Evolutionary conservation across 2,329 filamentous ascomycete genomes (phyloP).

Genomic region (Herpotrichia juniperi): DNA sequence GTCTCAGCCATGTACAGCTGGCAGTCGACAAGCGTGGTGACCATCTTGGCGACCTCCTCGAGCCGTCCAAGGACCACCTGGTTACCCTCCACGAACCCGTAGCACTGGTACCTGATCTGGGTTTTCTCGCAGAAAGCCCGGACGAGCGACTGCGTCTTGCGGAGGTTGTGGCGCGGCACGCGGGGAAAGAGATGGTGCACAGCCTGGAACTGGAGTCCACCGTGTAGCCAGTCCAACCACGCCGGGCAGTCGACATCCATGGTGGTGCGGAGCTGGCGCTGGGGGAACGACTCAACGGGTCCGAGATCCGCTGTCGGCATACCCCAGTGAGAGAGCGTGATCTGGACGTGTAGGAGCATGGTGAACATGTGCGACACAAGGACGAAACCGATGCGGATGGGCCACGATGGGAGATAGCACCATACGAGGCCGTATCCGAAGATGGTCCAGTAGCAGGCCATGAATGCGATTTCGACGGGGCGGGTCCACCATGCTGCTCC

Average conservation of each 20-base stretch:
- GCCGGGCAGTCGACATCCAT: constrained; percentile 90
- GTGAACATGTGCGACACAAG: constrained; percentile 81
- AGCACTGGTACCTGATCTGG: constrained; percentile 82
- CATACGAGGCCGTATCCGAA: constrained; percentile 86
- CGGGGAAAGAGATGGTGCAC: constrained; percentile 86
- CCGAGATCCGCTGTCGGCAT: constrained; percentile 92
- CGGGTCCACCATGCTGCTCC: constrained; percentile 84
- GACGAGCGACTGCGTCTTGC: constrained; percentile 75
- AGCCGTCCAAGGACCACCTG: constrained; percentile 78
- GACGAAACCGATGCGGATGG: constrained; percentile 74
- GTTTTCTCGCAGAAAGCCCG: constrained; percentile 83
- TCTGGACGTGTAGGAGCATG: constrained; percentile 84
- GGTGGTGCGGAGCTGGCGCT: constrained; percentile 89
- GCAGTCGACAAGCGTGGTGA: constrained; percentile 58
- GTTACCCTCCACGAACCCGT: constrained; percentile 85
- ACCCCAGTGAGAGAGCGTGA: constrained; percentile 89
- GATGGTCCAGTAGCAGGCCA: constrained; percentile 84
- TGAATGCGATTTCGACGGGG: constrained; percentile 77
- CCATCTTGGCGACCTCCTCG: constrained; percentile 80
- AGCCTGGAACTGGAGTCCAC: constrained; percentile 87
- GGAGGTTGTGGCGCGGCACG: constrained; percentile 83
- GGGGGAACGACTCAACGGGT: constrained; percentile 82
- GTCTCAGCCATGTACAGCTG: constrained; percentile 47
- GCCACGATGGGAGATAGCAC: constrained; percentile 70
- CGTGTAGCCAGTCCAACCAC: constrained; percentile 90